Conservation (phyloP, 257 asterid genomes). For the Gentiana straminea region DNA sequence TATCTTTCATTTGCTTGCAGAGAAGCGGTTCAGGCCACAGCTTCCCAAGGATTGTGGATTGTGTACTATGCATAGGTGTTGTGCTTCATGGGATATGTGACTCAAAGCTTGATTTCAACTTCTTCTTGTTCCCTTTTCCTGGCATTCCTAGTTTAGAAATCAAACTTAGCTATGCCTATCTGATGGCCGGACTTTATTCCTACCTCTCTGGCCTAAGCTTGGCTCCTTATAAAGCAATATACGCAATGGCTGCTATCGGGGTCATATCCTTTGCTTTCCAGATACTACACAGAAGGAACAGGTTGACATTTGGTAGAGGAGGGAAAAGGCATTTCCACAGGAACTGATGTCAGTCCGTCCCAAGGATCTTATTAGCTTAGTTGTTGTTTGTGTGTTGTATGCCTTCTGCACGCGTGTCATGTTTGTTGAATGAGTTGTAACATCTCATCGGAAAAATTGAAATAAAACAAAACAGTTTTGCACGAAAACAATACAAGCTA, state of each 20-base stretch:
- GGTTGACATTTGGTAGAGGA: conserved; percentile 40
- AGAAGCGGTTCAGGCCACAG: conserved; percentile 51
- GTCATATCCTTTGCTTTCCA: conserved; percentile 53
- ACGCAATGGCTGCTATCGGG: conserved; percentile 73
- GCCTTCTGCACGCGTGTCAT: no score
- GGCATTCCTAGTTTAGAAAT: conserved; percentile 52
- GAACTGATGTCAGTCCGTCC: conserved; percentile 25
- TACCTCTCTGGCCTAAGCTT: conserved; percentile 62
- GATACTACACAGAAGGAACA: conserved; percentile 48
- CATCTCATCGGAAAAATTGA: no score
- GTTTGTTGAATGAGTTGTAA: no score
- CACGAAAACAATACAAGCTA: no score
- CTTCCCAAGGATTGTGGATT: conserved; percentile 75
- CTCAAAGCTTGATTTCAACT: conserved; percentile 71
- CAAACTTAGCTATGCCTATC: conserved; percentile 65
- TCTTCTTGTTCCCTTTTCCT: conserved; percentile 53
- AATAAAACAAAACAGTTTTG: no score
- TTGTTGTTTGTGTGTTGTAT: no score
- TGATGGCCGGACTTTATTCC: conserved; percentile 60
- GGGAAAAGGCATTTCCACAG: conserved; percentile 79
- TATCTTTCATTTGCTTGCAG: conserved; percentile 31
- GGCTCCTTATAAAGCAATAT: conserved; percentile 62
- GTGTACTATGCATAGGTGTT: conserved; percentile 59
- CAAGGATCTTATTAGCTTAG: no score
- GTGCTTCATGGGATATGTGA: conserved; percentile 72